Conservation (phyloP, 2,329 filamentous ascomycete genomes). For the Fusarium sp. region DNA sequence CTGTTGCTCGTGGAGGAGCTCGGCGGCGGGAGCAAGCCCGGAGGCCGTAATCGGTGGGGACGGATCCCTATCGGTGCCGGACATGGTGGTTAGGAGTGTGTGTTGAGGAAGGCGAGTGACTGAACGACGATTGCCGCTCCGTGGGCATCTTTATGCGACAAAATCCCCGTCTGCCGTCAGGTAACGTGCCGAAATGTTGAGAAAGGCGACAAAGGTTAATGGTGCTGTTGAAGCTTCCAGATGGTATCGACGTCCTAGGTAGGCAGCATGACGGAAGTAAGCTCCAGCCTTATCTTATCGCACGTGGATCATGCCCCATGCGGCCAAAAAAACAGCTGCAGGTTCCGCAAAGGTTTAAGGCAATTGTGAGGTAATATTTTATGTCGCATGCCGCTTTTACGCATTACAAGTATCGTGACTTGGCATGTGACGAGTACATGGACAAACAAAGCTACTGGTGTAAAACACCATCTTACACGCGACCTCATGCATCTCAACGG, state of each 20-base stretch:
- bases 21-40: slow-evolving; percentile 22
- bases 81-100: slow-evolving; percentile 30
- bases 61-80: slow-evolving; percentile 40
- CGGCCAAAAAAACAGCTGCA: not conserved
- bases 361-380: not conserved
- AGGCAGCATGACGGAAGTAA: slow-evolving; percentile 39
- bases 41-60: slow-evolving; percentile 36
- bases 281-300: slow-evolving; percentile 48
- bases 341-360: not conserved
- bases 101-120: slow-evolving; percentile 10
- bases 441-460: not conserved
- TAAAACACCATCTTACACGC: not conserved
- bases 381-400: not conserved
- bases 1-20: slow-evolving; percentile 22
- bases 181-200: slow-evolving; percentile 10
- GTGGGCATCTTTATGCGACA: slow-evolving; percentile 36
- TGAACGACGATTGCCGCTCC: slow-evolving; percentile 29
- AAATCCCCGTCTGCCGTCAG: slow-evolving; percentile 5
- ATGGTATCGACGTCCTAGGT: slow-evolving; percentile 1
- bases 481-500: not conserved
- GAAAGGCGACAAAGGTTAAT: slow-evolving; percentile 2
- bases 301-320: slow-evolving; percentile 40
- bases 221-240: slow-evolving; percentile 21
- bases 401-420: slow-evolving; percentile 26
- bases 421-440: slow-evolving; percentile 37